A percentile compares a stretch with the other conserved stretches of the same genome.
These are phyloP conservation scores for Termitomyces sp. DNA, from an alignment of 768 basidiomycete species.

Conservation along the genomic window DNA sequence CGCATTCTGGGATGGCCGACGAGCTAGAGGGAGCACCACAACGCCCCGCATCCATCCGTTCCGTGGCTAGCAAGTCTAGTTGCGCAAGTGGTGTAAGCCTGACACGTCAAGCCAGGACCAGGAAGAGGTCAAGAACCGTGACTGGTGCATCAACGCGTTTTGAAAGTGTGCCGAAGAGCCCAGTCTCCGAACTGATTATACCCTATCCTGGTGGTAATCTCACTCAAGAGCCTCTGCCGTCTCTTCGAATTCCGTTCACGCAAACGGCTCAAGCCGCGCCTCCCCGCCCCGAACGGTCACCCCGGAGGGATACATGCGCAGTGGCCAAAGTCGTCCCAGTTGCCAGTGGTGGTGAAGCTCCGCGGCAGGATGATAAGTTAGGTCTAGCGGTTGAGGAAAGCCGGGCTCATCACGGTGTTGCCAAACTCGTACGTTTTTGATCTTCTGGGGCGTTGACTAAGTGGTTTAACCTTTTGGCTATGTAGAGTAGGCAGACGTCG, in stretches of 20 bases:
- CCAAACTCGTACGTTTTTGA: constrained; percentile 35
- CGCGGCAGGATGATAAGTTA: constrained; percentile 5
- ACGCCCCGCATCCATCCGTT: constrained; percentile 42
- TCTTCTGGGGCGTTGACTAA: constrained; percentile 4
- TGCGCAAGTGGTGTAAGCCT: constrained; percentile 50
- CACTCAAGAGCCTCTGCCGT: constrained; percentile 25
- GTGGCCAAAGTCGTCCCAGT: background rate
- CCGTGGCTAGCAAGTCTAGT: constrained; percentile 50
- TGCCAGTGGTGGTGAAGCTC: background rate
- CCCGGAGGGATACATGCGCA: constrained; percentile 18
- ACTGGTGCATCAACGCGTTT: constrained; percentile 30
- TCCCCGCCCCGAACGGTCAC: constrained; percentile 28
- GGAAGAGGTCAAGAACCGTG: constrained; percentile 54
- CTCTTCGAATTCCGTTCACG: constrained; percentile 11
- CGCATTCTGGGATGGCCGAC: constrained; percentile 25
- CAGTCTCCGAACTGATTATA: constrained; percentile 27
- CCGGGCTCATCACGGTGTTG: constrained; percentile 19
- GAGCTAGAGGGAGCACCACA: constrained; percentile 16
- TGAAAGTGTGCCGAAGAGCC: constrained; percentile 23
- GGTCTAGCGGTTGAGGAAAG: constrained; percentile 6
- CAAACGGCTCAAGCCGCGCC: constrained; percentile 17
- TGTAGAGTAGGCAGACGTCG: constrained; percentile 21
- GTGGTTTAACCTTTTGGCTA: constrained; percentile 8
- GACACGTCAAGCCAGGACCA: constrained; percentile 50
- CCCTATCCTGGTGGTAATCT: constrained; percentile 30